Percentiles rank a stretch among this genome's conserved stretches.
Conservation (phyloP, 176 grass and related monocot species). For the Eleusine indica region DNA sequence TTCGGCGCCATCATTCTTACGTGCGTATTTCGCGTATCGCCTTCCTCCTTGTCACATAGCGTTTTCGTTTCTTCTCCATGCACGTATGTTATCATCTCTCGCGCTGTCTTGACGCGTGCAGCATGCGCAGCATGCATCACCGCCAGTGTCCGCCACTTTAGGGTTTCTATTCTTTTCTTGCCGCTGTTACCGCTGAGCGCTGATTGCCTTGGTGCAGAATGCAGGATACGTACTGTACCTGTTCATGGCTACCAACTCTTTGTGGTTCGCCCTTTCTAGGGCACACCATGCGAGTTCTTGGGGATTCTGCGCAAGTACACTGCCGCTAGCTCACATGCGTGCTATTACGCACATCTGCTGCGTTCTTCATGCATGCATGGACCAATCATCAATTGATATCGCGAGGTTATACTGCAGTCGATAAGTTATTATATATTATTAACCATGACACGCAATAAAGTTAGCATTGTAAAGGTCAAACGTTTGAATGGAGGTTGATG, state of each 20-base stretch:
- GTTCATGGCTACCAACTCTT: constrained; percentile 19
- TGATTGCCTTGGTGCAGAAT: constrained; percentile 8
- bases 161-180: constrained; percentile 61
- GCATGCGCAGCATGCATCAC: neutral
- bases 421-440: neutral
- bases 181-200: constrained; percentile 34
- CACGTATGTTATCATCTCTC: neutral
- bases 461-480: constrained; percentile 2
- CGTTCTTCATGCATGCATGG: neutral
- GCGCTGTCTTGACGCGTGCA: constrained; percentile 11
- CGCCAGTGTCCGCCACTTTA: constrained; percentile 56
- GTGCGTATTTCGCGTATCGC: constrained; percentile 6
- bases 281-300: constrained; percentile 40
- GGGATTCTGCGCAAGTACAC: constrained; percentile 20
- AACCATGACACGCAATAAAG: neutral
- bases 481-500: constrained; percentile 25
- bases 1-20: constrained; percentile 30
- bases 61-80: constrained; percentile 36
- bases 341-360: neutral
- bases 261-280: constrained; percentile 40
- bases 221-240: neutral
- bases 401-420: neutral
- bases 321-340: constrained; percentile 29
- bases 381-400: neutral
- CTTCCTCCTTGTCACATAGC: constrained; percentile 44